Evolutionary conservation across 371 early-diverging fungal genomes (phyloP).

Genomic region (Mortierella sp.): DNA sequence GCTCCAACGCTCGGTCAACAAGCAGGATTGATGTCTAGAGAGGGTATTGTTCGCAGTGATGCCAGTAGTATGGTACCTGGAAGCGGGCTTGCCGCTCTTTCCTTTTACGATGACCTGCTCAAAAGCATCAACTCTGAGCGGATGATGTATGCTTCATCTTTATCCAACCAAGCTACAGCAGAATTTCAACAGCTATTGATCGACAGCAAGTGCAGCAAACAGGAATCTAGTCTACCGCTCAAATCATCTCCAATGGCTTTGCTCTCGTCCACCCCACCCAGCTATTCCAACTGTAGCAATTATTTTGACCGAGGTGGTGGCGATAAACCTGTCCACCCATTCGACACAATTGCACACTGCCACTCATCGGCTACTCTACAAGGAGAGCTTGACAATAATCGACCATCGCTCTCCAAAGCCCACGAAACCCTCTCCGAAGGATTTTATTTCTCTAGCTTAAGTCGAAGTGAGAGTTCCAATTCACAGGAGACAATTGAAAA

Average conservation of each 20-base stretch:
- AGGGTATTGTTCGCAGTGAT: not conserved
- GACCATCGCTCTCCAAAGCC: not conserved
- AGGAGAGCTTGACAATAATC: not conserved
- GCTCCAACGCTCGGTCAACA: not conserved
- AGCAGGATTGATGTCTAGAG: not conserved
- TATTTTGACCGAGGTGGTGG: not conserved
- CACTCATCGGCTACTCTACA: not conserved
- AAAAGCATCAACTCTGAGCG: conserved; percentile 37
- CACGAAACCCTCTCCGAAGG: not conserved
- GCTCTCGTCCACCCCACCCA: conserved; percentile 22
- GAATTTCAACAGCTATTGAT: not conserved
- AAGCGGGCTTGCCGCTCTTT: conserved; percentile 17
- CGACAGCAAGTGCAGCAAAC: not conserved
- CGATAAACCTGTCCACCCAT: conserved; percentile 35
- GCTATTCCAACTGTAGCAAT: conserved; percentile 5
- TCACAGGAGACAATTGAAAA: conserved; percentile 51
- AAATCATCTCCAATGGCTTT: conserved; percentile 11
- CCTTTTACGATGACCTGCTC: conserved; percentile 46
- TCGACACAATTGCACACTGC: conserved; percentile 9
- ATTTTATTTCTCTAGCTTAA: not conserved
- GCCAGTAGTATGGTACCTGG: not conserved
- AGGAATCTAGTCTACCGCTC: conserved; percentile 5
- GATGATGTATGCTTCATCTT: conserved; percentile 26
- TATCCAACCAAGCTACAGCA: conserved; percentile 9
- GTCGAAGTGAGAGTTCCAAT: conserved; percentile 27